A percentile compares a stretch with the other conserved stretches of the same genome.
These are phyloP conservation scores for Annulohypoxylon maeteangense DNA, from an alignment of 495 filamentous ascomycete species.

Conservation along the genomic window DNA sequence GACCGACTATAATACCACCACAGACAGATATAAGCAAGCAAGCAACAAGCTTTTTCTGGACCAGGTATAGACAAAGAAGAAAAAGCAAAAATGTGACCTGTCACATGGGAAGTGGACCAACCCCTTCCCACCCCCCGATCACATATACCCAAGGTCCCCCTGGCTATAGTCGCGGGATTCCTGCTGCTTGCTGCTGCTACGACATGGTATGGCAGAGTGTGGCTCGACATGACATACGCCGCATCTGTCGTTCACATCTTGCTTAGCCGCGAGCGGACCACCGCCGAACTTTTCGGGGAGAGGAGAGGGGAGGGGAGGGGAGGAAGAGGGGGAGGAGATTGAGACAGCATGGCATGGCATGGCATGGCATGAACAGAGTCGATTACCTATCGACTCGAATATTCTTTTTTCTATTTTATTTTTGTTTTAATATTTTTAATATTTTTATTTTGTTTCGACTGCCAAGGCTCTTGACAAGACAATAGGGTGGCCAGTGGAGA, in stretches of 20 bases:
- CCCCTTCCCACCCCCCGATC: neutral
- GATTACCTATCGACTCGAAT: too few species aligned
- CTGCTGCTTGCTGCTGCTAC: neutral
- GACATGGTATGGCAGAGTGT: neutral
- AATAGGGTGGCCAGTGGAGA: neutral
- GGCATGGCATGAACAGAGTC: too few species aligned
- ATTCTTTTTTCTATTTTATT: too few species aligned
- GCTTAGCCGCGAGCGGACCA: neutral
- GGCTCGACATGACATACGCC: neutral
- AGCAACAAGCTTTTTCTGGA: neutral
- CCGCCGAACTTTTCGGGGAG: too few species aligned
- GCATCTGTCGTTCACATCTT: slow-evolving; percentile 1
- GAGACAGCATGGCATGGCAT: neutral
- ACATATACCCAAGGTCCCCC: neutral
- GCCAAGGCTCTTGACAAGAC: too few species aligned
- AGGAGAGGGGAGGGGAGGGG: too few species aligned
- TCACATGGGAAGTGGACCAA: slow-evolving; percentile 20
- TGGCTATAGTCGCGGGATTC: neutral
- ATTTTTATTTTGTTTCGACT: too few species aligned
- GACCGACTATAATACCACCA: slow-evolving; percentile 4
- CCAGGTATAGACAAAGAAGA: slow-evolving; percentile 8
- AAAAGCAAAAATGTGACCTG: slow-evolving; percentile 7
- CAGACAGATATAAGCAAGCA: too few species aligned
- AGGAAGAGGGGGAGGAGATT: too few species aligned
- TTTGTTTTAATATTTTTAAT: too few species aligned